Percentiles rank a stretch among this genome's conserved stretches.
Conservation (phyloP, 2,329 filamentous ascomycete species). For the Aspergillus alliaceus region DNA sequence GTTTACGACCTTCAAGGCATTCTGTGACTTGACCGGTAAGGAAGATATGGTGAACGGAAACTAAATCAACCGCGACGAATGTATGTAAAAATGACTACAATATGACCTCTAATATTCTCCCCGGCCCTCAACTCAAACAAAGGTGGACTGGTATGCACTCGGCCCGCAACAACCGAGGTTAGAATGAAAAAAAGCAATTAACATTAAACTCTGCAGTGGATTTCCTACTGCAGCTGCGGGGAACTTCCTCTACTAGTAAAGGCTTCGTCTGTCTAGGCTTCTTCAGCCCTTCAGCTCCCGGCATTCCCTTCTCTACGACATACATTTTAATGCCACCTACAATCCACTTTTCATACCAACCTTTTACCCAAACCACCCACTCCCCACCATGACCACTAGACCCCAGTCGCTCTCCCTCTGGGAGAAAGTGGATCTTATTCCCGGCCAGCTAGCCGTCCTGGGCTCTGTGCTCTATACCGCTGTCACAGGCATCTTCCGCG, state of each 20-base stretch:
- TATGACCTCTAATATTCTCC: neutral
- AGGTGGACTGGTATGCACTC: neutral
- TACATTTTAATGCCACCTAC: neutral
- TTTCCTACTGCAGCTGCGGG: neutral
- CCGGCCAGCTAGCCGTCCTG: conserved; percentile 26
- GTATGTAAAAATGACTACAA: neutral
- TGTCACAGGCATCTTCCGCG: conserved; percentile 40
- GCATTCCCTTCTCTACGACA: neutral
- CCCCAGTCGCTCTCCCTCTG: conserved; percentile 28
- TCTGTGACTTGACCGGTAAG: conserved; percentile 73
- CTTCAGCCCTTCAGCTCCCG: too few relatives aligned
- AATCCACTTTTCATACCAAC: neutral
- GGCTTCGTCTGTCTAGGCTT: too few relatives aligned
- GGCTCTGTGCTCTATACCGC: conserved; percentile 29
- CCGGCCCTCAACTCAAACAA: neutral
- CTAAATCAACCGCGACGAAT: conserved; percentile 13
- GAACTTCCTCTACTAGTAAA: too few relatives aligned
- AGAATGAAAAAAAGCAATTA: neutral
- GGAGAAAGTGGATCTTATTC: conserved; percentile 35
- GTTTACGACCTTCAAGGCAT: conserved; percentile 89
- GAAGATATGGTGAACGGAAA: conserved; percentile 39
- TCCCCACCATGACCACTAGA: conserved; percentile 13
- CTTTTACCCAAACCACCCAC: neutral
- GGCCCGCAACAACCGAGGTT: conserved; percentile 1
- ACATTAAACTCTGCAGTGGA: too few relatives aligned